Conservation (phyloP, 1,139 yeast species). For the Geotrichum europaeum region DNA sequence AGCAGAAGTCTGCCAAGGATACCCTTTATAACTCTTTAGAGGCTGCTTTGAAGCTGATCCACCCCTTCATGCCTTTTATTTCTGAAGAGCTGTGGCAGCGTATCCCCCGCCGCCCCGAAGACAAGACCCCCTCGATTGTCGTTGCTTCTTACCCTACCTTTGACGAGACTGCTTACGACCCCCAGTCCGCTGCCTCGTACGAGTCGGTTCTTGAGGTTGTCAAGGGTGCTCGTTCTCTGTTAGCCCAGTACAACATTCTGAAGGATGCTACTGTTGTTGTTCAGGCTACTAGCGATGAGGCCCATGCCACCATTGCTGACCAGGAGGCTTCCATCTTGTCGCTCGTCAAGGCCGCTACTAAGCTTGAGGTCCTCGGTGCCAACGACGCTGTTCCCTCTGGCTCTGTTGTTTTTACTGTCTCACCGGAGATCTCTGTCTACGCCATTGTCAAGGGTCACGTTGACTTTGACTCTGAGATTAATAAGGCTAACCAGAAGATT, state of each 20-base stretch:
- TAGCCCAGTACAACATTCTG: conserved; percentile 81
- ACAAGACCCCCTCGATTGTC: conserved; percentile 62
- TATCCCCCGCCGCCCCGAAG: conserved; percentile 79
- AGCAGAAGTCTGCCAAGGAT: conserved; percentile 84
- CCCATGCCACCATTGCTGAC: conserved; percentile 49
- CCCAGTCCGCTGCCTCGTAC: conserved; percentile 62
- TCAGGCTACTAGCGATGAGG: conserved; percentile 52
- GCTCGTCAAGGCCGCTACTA: conserved; percentile 82
- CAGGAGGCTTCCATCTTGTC: conserved; percentile 85
- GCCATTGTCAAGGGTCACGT: conserved; percentile 90
- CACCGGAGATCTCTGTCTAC: conserved; percentile 78
- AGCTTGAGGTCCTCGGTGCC: conserved; percentile 50
- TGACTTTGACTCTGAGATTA: conserved; percentile 84
- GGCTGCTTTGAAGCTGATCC: conserved; percentile 84
- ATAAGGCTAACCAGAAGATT: conserved; percentile 74
- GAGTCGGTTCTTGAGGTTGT: conserved; percentile 81
- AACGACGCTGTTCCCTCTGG: conserved; percentile 70
- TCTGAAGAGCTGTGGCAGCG: conserved; percentile 99
- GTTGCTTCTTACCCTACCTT: conserved; percentile 75
- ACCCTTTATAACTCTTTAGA: conserved; percentile 91
- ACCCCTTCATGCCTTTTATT: conserved; percentile 96
- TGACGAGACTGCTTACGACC: conserved; percentile 54
- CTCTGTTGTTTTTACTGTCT: conserved; percentile 77
- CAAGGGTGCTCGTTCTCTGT: conserved; percentile 84
- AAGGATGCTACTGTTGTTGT: conserved; percentile 83